Percentiles rank a stretch among this genome's conserved stretches.
phyloP scores from a whole-genome alignment of 345 rosid species.

The Gossypium ekmanianum region DNA sequence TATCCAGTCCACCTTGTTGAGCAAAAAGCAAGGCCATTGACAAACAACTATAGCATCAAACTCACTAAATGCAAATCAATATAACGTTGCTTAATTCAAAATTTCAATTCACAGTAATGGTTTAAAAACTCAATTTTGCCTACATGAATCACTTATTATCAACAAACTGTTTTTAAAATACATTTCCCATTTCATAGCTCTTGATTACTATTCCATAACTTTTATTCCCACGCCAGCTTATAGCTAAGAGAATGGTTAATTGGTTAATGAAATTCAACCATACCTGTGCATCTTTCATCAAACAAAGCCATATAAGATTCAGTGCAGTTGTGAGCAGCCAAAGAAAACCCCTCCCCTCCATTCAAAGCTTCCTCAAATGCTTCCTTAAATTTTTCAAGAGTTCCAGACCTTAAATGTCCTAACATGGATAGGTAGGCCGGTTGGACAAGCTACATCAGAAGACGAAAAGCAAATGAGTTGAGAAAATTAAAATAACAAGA shows the following conservation, averaged over 20 bases:
- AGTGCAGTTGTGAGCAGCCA: slow-evolving; percentile 51
- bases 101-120: background rate
- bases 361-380: slow-evolving; percentile 73
- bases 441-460: slow-evolving; percentile 68
- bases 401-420: slow-evolving; percentile 69
- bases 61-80: background rate
- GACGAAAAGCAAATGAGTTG: slow-evolving; percentile 20
- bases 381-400: slow-evolving; percentile 66
- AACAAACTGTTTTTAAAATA: background rate
- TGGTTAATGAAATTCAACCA: background rate
- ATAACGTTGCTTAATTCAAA: background rate
- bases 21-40: background rate
- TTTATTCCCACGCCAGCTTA: background rate
- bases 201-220: slow-evolving; percentile 1
- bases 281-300: slow-evolving; percentile 80
- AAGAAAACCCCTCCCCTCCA: slow-evolving; percentile 78
- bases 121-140: background rate
- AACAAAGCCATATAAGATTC: slow-evolving; percentile 48
- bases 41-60: background rate
- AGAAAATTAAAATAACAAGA: background rate
- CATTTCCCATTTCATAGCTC: background rate
- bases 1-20: slow-evolving; percentile 7
- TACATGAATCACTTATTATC: background rate
- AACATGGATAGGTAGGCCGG: slow-evolving; percentile 77
- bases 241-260: slow-evolving; percentile 3